Base-by-base conservation (phyloP, 768 basidiomycete species). In the Tephrocybe sp. region DNA sequence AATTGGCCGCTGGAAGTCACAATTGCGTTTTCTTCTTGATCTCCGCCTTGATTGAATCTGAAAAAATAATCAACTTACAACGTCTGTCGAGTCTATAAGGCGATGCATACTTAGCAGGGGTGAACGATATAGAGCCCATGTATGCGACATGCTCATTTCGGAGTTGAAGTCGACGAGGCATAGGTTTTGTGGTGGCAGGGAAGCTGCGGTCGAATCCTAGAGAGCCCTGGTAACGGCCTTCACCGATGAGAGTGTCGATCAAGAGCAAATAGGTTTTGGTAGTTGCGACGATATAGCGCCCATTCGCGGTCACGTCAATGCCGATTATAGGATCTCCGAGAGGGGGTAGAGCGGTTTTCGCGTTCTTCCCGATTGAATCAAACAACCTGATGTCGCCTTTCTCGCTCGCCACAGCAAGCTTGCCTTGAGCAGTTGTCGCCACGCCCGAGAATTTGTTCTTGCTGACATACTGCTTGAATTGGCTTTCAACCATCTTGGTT, bases 301-400 rank as follows among this genome's bases (percentile, higher is more conserved):
- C 97, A 64, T 92, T 84, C 21, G 92, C 89, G 7, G 94, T 93
- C 9, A 91, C 91, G 70, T 99, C 97, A 44, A 99, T 80, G 28
- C 97, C 97, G 43, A 91, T 68, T 60, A 99, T 98, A 37, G 96
- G 91, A 69, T 97, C 94, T 12, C 97, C 97, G 16, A 98, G 76
- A 36, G 94, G 90, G 27, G 95, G 94, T 28, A 99, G 73, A 11
- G 95, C 93, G 9, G 97, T 99, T 82, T 99, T 99, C 24, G 97
- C 97, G 62, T 92, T 98, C 80, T 98, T 99, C 36, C 97, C 97
- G 56, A 99, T 88, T 39, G 87, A 78, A 69, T 99, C 97, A 58
- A 94, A 99, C 47, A 99, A 74, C 31, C 95, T 78, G 57, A 99
- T 89, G 63, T 98, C 97, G 47, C 97, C 97, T 73, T 98, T 99